Conservation (phyloP, 2,329 filamentous ascomycete genomes). For the Teratosphaeria epicoccoides region DNA sequence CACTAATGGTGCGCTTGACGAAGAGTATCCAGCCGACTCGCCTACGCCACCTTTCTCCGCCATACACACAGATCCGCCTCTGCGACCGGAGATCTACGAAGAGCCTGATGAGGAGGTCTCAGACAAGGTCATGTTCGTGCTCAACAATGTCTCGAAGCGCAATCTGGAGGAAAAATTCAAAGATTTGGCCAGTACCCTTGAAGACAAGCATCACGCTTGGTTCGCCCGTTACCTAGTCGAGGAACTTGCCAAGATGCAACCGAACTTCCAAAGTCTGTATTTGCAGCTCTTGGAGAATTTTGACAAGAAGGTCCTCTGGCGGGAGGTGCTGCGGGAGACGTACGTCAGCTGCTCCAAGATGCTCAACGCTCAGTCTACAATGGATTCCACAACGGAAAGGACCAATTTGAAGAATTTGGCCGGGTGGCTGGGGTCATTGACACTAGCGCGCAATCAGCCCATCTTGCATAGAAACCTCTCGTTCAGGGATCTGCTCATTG, state of each 20-base stretch:
- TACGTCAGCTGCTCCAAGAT: conserved; percentile 77
- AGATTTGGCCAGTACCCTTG: conserved; percentile 68
- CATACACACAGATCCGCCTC: conserved; percentile 62
- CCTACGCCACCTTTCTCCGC: conserved; percentile 64
- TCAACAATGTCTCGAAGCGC: conserved; percentile 90
- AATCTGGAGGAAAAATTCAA: conserved; percentile 76
- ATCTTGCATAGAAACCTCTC: conserved; percentile 95
- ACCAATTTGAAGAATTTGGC: conserved; percentile 87
- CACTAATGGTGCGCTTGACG: conserved; percentile 62
- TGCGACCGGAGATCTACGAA: conserved; percentile 56
- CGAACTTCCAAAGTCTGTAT: conserved; percentile 91
- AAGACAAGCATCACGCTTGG: conserved; percentile 82
- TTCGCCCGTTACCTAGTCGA: conserved; percentile 93
- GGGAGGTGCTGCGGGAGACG: conserved; percentile 84
- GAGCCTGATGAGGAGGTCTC: conserved; percentile 77
- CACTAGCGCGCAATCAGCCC: conserved; percentile 83
- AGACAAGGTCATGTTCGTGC: conserved; percentile 86
- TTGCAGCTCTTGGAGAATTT: conserved; percentile 79
- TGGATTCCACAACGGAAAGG: conserved; percentile 75
- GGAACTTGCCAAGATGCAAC: conserved; percentile 91
- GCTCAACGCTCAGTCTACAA: conserved; percentile 78
- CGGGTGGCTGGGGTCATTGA: conserved; percentile 85
- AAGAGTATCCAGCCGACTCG: conserved; percentile 48
- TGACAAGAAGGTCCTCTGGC: conserved; percentile 67
- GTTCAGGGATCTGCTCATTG: conserved; percentile 88